Conservation (phyloP, 495 filamentous ascomycete species). For the Podospora fimiseda region DNA sequence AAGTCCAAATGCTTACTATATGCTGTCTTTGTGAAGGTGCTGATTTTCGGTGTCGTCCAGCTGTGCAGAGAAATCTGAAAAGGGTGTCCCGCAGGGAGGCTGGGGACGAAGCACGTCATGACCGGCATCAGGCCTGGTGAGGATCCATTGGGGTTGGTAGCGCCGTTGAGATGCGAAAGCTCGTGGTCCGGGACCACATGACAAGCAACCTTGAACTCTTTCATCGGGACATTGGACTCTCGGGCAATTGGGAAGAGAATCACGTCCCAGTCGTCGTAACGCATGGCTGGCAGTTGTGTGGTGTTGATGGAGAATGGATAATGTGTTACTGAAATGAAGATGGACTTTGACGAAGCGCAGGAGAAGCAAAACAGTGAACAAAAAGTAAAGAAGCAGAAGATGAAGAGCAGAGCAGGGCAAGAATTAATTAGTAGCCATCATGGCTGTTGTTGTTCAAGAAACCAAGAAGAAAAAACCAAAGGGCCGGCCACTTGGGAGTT, state of each 20-base stretch:
- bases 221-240: constrained; percentile 56
- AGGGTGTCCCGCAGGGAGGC: constrained; percentile 49
- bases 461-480: background rate
- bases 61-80: constrained; percentile 78
- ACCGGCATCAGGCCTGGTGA: constrained; percentile 53
- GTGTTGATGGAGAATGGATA: background rate
- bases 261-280: constrained; percentile 52
- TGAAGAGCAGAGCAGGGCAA: background rate
- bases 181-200: constrained; percentile 63
- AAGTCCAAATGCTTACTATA: constrained; percentile 56
- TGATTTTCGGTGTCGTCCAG: constrained; percentile 65
- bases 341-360: too few relatives aligned
- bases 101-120: constrained; percentile 72
- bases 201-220: constrained; percentile 83
- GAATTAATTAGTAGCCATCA: background rate
- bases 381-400: background rate
- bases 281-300: background rate
- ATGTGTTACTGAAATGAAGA: background rate
- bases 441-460: background rate
- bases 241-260: constrained; percentile 61
- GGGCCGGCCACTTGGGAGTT: background rate
- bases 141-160: too few relatives aligned
- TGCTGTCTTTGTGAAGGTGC: constrained; percentile 51
- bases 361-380: background rate
- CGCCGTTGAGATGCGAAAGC: constrained; percentile 39